These are phyloP conservation scores for Blepharisma stoltei DNA, from an alignment of 73 alveolate species.

Conservation along the genomic window DNA sequence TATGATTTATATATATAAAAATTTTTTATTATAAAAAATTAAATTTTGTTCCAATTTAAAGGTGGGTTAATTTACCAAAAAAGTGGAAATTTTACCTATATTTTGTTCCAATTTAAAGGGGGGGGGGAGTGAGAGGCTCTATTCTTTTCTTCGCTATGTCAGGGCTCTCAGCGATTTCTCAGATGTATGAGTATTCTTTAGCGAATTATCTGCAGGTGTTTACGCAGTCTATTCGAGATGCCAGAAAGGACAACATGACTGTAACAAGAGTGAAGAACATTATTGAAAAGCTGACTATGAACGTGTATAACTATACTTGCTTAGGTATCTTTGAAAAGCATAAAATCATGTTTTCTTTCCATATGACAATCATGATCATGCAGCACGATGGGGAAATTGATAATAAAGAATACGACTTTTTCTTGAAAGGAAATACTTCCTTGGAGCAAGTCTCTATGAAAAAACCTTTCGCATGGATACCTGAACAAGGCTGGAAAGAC, in stretches of 20 bases:
- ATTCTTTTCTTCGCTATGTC: conserved; percentile 99
- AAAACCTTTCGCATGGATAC: conserved; percentile 77
- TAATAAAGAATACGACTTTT: conserved; percentile 96
- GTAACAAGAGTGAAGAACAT: conserved; percentile 93
- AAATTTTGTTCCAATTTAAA: no score
- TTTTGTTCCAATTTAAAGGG: no score
- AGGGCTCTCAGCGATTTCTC: conserved; percentile 95
- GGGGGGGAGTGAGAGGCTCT: no score
- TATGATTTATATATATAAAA: no score
- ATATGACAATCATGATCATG: conserved; percentile 99
- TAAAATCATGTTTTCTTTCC: conserved; percentile 98
- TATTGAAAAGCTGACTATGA: conserved; percentile 93
- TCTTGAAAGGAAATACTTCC: conserved; percentile 98
- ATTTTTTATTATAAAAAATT: no score
- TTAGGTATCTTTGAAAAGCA: conserved; percentile 99
- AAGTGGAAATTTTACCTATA: no score
- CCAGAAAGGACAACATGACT: conserved; percentile 94
- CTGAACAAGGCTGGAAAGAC: conserved; percentile 98
- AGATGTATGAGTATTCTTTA: conserved; percentile 99
- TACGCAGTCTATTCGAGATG: conserved; percentile 96
- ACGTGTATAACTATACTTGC: conserved; percentile 96
- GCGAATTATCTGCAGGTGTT: conserved; percentile 96
- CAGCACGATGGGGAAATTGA: conserved; percentile 96
- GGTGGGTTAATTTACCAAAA: not conserved
- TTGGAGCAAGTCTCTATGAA: conserved; percentile 83